Conservation (phyloP, 1,284 basidiomycete genomes). For the Puccinia polysora region DNA sequence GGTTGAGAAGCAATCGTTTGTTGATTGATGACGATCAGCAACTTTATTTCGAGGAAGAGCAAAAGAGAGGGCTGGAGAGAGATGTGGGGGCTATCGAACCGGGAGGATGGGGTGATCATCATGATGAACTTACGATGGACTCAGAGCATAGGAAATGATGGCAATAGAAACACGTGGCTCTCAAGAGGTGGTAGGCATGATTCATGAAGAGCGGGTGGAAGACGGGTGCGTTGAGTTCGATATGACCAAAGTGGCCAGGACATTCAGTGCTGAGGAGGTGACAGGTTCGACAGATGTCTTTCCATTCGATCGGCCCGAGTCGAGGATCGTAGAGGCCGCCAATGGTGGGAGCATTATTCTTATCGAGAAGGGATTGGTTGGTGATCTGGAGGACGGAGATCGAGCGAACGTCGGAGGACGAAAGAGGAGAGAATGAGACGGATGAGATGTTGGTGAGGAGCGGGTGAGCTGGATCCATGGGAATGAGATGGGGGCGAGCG, state of each 20-base stretch:
- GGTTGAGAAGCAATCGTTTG: slow-evolving; percentile 27
- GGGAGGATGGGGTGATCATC: too few species aligned
- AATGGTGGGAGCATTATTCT: slow-evolving; percentile 81
- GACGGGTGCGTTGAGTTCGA: slow-evolving; percentile 89
- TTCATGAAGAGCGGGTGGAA: slow-evolving; percentile 96
- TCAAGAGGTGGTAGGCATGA: slow-evolving; percentile 81
- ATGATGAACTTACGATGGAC: slow-evolving; percentile 62
- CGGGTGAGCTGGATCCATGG: slow-evolving; percentile 94
- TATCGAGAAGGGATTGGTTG: slow-evolving; percentile 89
- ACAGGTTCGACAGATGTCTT: slow-evolving; percentile 91
- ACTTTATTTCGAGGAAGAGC: not conserved
- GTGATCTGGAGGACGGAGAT: slow-evolving; percentile 96
- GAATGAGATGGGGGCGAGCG: too few species aligned
- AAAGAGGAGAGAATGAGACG: slow-evolving; percentile 90
- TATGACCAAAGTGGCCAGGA: slow-evolving; percentile 98
- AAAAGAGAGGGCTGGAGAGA: too few species aligned
- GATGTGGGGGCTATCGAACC: not conserved
- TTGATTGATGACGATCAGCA: slow-evolving; percentile 24
- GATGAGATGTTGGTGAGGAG: slow-evolving; percentile 76
- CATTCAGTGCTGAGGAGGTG: slow-evolving; percentile 85
- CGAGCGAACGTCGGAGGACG: slow-evolving; percentile 79
- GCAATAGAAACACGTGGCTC: slow-evolving; percentile 90
- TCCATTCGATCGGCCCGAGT: slow-evolving; percentile 79
- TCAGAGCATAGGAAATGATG: slow-evolving; percentile 81
- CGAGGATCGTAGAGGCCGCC: slow-evolving; percentile 95